These are phyloP conservation scores for Iris pallida DNA, from an alignment of 116 monocot species.

Conservation along the genomic window DNA sequence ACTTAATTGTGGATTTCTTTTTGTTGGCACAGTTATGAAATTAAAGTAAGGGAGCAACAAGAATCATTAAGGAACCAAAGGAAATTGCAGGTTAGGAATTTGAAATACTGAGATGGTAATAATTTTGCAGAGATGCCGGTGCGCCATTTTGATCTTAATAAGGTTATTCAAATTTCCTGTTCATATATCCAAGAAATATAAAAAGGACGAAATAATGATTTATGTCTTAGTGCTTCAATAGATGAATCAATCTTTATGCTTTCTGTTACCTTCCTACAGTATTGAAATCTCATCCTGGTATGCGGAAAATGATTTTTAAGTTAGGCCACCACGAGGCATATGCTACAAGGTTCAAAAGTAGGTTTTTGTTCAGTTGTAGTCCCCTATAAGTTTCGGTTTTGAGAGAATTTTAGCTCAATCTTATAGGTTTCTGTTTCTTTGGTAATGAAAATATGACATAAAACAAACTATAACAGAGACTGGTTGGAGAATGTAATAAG, in stretches of 20 bases:
- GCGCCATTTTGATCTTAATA: not conserved
- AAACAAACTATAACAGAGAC: no score
- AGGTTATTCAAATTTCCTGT: not conserved
- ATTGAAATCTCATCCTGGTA: no score
- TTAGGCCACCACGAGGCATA: no score
- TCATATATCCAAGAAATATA: not conserved
- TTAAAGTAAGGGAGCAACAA: constrained; percentile 89
- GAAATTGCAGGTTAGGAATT: constrained; percentile 65
- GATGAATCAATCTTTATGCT: not conserved
- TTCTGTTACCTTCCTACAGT: no score
- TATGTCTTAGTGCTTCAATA: not conserved
- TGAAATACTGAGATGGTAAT: not conserved
- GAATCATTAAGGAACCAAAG: constrained; percentile 81
- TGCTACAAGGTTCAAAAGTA: no score
- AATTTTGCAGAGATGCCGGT: not conserved
- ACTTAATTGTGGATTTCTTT: not conserved
- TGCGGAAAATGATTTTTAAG: no score
- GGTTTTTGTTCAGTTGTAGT: no score
- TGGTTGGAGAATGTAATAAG: no score
- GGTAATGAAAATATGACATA: no score
- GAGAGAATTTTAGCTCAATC: no score
- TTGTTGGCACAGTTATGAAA: constrained; percentile 67
- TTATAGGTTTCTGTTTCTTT: no score
- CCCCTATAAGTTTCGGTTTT: no score
- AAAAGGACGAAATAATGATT: not conserved